These are phyloP conservation scores for Aegilops tauschii DNA, from an alignment of 176 grass and related monocot species.

Conservation along the genomic window DNA sequence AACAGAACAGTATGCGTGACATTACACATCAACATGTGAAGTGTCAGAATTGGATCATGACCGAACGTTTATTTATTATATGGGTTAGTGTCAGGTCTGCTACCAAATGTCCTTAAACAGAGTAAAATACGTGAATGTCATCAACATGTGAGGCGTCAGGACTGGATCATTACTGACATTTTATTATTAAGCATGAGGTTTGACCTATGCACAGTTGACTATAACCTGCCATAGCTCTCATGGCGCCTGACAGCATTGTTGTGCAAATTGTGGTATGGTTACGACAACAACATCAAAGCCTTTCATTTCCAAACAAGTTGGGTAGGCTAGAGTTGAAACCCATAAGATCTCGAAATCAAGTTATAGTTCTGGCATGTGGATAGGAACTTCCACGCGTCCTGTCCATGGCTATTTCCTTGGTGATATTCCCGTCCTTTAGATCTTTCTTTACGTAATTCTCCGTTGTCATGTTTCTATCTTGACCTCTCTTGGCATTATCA, in stretches of 20 bases:
- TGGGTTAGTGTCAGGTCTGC: not conserved
- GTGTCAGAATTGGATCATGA: not conserved
- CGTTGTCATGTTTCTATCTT: too few relatives aligned
- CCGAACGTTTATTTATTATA: not conserved
- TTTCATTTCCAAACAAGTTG: too few relatives aligned
- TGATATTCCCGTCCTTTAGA: too few relatives aligned
- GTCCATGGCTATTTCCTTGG: too few relatives aligned
- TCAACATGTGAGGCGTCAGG: slow-evolving; percentile 12
- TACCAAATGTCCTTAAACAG: slow-evolving; percentile 26
- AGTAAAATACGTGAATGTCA: not conserved
- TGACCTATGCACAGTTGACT: not conserved
- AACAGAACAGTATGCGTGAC: not conserved
- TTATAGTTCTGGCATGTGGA: too few relatives aligned
- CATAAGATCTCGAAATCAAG: too few relatives aligned
- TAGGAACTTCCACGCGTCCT: too few relatives aligned
- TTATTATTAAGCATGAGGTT: not conserved
- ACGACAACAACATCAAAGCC: too few relatives aligned
- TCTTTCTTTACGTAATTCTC: too few relatives aligned
- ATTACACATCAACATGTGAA: not conserved
- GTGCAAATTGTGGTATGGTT: not conserved
- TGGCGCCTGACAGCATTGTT: not conserved
- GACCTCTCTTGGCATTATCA: too few relatives aligned
- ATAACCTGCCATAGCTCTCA: not conserved
- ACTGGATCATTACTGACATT: not conserved
- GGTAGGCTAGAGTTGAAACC: too few relatives aligned